Evolutionary conservation across 768 basidiomycete species (phyloP), one percentile per base, ranked within the genome.

Genomic region (Suillus spraguei): DNA sequence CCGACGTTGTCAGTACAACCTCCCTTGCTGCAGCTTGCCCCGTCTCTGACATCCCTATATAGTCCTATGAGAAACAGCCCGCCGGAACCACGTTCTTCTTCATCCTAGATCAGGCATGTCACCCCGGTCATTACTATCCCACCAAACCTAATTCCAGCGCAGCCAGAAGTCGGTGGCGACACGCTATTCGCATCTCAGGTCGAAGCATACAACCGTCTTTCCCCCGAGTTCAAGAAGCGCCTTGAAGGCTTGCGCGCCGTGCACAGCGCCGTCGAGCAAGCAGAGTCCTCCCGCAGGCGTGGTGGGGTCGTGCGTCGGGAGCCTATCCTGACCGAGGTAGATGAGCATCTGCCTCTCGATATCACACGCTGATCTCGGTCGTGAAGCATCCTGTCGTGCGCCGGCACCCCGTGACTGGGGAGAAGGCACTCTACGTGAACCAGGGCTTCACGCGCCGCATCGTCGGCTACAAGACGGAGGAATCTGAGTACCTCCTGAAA

Each of bases 341-440:
- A 66, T 65, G 41, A 28, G 4, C 24, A 60, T 35, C 35, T 36
- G 20, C n/a, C 20, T 52, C 41, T 58, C 20, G 59, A 42, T 14
- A 63, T 9, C n/a, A 35, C 28, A 52, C 35, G 39, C 47, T 53
- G 52, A 61, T 60, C 32, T 20, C 47, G 28, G 4, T 28, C 20
- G 6, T 59, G 16, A 66, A 82, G 81, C 85, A 85, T 71, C 83
- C 84, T 6, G 60, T 85, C 67, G 85, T 87, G 63, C 82, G 86
- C 63, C 74, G 78, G 16, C 87, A 87, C 70, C 87, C 87, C 20
- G 83, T 82, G 1, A 88, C 87, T 0, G 85, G 85, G n/a, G 82
- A 86, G 70, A 86, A 87, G 73, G 83, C 83, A 1, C 75, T 88
- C 22, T 86, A 84, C 68, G 75, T 87, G 73, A 86, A 86, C 73